Evolutionary conservation across 345 rosid genomes (phyloP), one percentile per base, ranked within the genome.

Genomic region (Camelina laxa): DNA sequence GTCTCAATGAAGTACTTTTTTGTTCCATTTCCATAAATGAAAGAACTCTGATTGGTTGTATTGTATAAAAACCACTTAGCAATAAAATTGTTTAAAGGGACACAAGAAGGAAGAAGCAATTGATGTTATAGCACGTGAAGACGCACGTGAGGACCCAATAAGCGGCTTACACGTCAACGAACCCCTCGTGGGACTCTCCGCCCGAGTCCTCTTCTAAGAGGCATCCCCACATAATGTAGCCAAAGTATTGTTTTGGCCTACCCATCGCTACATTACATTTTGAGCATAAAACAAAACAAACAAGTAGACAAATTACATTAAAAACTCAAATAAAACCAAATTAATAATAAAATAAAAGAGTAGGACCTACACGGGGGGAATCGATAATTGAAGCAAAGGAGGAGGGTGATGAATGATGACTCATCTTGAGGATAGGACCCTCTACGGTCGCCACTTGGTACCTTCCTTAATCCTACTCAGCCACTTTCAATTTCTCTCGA

Each of bases 391-490:
- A 56, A n/a, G 51, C 12, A 50, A 30, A 11, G 4, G 3, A 24
- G 27, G 27, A 24, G 55, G 54, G 36, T 33, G 36, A 27, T 31
- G 35, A n/a, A 27, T 27, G 36, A 31, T 75, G 79, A 68, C 69
- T 75, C 79, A 67, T 67, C 68, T 50, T 59, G 47, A 50, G 68
- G 79, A 75, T 75, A 68, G 12, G 64, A 61, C 65, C 64, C 64
- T 69, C 57, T 21, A 12, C 42, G 50, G 4, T 15, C 41, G 51
- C 70, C 80, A 76, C 80, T 56, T 76, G 75, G 75, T 30, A 8
- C 9, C 1, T 13, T 13, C 36, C 17, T 72, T 50, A n/a, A n/a
- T n/a, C n/a, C n/a, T n/a, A 73, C 56, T 30, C 75, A 36, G 2
- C 51, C 27, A 9, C n/a, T 59, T 3, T 42, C 17, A 12, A 16